A percentile compares a stretch with the other conserved stretches of the same genome.
Conservation (phyloP, 2,329 filamentous ascomycete species). For the Aureobasidium mangrovei region DNA sequence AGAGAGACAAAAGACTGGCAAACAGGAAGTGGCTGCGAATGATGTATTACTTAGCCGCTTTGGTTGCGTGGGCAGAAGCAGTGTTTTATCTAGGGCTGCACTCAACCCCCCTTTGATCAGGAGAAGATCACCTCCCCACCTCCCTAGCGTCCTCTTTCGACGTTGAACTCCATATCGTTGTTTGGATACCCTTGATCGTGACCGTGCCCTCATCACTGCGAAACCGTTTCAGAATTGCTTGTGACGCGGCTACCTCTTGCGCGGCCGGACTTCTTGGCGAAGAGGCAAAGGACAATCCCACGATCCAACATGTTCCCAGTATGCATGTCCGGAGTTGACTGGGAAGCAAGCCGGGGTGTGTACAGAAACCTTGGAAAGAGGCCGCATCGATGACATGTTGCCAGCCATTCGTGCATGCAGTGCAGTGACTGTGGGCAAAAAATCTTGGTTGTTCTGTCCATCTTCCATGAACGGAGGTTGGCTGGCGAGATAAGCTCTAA, state of each 20-base stretch:
- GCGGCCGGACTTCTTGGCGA: slow-evolving; percentile 8
- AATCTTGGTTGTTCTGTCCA: not conserved
- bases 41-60: slow-evolving; percentile 4
- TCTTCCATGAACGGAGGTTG: slow-evolving; percentile 3
- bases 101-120: not conserved
- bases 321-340: too few species aligned
- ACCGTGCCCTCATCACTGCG: slow-evolving; percentile 7
- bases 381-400: too few species aligned
- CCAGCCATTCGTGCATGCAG: too few species aligned
- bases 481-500: slow-evolving; percentile 2
- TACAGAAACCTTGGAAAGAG: too few species aligned
- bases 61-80: slow-evolving; percentile 6
- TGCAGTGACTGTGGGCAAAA: too few species aligned
- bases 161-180: slow-evolving; percentile 9
- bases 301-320: not conserved
- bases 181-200: not conserved
- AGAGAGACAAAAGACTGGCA: slow-evolving; percentile 5
- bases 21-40: not conserved
- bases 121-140: slow-evolving; percentile 10
- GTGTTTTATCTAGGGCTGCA: slow-evolving; percentile 10
- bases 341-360: too few species aligned
- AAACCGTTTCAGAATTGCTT: slow-evolving; percentile 8
- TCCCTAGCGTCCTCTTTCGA: not conserved
- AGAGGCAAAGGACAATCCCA: not conserved
- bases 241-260: slow-evolving; percentile 8